These are phyloP conservation scores for Xylaria palmicola DNA, from an alignment of 495 filamentous ascomycete genomes.

Conservation along the genomic window DNA sequence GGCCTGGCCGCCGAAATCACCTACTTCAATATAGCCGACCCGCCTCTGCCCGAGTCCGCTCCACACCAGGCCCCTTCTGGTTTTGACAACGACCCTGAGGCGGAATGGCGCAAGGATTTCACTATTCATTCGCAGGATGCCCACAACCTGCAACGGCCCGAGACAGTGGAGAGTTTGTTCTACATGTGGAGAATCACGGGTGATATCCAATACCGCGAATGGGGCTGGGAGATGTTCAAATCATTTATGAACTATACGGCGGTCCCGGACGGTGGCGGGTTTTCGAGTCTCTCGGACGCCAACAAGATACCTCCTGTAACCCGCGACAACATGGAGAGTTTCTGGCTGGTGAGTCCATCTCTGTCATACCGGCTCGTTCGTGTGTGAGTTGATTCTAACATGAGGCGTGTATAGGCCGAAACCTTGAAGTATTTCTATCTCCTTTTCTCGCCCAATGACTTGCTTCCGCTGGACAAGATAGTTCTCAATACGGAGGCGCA, in stretches of 20 bases:
- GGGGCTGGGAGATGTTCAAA: slow-evolving; percentile 99
- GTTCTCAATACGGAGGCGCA: slow-evolving; percentile 98
- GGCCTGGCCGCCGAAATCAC: slow-evolving; percentile 91
- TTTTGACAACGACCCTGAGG: slow-evolving; percentile 50
- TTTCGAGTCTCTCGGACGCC: slow-evolving; percentile 78
- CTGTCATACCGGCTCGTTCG: not conserved
- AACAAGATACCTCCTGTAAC: slow-evolving; percentile 61
- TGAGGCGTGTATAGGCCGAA: slow-evolving; percentile 66
- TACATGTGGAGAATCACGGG: slow-evolving; percentile 99
- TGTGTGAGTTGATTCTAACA: slow-evolving; percentile 1
- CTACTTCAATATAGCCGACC: slow-evolving; percentile 73
- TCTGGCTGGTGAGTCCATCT: slow-evolving; percentile 72
- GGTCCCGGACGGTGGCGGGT: slow-evolving; percentile 72
- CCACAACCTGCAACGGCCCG: slow-evolving; percentile 95
- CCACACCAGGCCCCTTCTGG: slow-evolving; percentile 46
- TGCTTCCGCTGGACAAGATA: slow-evolving; percentile 79
- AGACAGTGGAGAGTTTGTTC: slow-evolving; percentile 91
- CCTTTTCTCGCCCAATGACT: slow-evolving; percentile 80
- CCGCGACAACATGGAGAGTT: slow-evolving; percentile 89
- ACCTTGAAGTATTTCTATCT: slow-evolving; percentile 98
- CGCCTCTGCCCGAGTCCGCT: slow-evolving; percentile 56
- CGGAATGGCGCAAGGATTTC: slow-evolving; percentile 71
- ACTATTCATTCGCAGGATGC: slow-evolving; percentile 70
- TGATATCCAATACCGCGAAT: slow-evolving; percentile 84
- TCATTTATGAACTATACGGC: slow-evolving; percentile 81